Percentiles rank a stretch among this genome's conserved stretches.
Conservation (phyloP, 495 filamentous ascomycete species). For the Penicillium coprophilum region DNA sequence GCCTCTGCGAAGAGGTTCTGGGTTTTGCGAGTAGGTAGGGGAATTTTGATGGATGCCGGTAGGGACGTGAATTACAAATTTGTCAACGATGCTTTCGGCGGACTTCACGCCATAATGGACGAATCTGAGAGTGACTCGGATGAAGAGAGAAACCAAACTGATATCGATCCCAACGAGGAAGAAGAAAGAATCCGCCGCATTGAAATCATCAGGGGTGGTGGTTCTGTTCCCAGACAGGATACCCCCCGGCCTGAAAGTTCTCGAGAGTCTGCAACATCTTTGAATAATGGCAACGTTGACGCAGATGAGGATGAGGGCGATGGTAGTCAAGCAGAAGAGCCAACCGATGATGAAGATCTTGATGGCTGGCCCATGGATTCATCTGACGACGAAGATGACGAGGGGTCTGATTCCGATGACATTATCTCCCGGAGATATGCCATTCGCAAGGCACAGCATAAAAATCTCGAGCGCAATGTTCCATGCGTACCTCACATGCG, state of each 20-base stretch:
- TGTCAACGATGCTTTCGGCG: constrained; percentile 64
- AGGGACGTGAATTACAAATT: constrained; percentile 57
- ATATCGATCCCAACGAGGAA: constrained; percentile 43
- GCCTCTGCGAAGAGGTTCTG: constrained; percentile 55
- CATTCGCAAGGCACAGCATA: constrained; percentile 34
- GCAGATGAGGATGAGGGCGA: constrained; percentile 32
- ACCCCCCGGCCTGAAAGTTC: neutral
- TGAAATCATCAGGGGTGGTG: constrained; percentile 20
- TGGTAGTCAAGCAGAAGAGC: constrained; percentile 7
- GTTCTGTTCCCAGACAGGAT: neutral
- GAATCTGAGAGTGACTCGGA: constrained; percentile 39
- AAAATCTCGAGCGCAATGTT: constrained; percentile 53
- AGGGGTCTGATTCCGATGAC: constrained; percentile 32
- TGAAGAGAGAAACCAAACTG: constrained; percentile 43
- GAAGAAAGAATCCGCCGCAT: constrained; percentile 42
- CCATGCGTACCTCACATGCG: constrained; percentile 60
- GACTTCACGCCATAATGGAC: constrained; percentile 42
- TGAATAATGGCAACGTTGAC: constrained; percentile 27
- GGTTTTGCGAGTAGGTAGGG: constrained; percentile 60
- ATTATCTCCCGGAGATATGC: constrained; percentile 25
- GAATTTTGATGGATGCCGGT: constrained; percentile 61
- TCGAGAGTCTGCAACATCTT: constrained; percentile 5
- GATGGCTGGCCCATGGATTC: constrained; percentile 3
- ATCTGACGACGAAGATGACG: constrained; percentile 25
- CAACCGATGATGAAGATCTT: constrained; percentile 17